phyloP scores from a whole-genome alignment of 352 stramenopile genomes.

The Globisporangium paroecandrum region DNA sequence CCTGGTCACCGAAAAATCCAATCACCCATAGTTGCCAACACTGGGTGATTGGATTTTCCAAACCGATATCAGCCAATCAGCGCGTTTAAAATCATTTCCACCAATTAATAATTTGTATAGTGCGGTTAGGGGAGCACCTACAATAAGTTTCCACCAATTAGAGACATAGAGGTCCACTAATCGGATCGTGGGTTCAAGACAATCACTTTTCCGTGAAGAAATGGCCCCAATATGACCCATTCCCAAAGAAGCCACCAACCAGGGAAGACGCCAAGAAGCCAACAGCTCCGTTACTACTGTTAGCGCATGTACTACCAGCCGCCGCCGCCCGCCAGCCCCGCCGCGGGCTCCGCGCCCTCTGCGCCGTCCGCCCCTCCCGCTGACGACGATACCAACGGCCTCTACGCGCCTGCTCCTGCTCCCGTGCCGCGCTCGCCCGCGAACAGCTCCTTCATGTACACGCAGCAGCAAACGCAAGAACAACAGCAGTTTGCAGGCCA shows the following conservation, averaged over 20 bases:
- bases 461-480: conserved; percentile 15
- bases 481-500: background rate
- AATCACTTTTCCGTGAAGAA: background rate
- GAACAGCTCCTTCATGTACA: conserved; percentile 24
- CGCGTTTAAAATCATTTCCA: background rate
- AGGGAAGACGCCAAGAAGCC: background rate
- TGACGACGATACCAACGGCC: conserved; percentile 20
- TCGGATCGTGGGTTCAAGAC: background rate
- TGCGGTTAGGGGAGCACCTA: background rate
- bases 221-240: background rate
- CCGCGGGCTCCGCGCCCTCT: conserved; percentile 11
- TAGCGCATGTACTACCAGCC: conserved; percentile 11
- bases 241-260: background rate
- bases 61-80: background rate
- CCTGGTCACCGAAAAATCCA: no score
- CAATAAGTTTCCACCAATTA: background rate
- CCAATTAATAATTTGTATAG: background rate
- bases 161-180: background rate
- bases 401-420: conserved; percentile 21
- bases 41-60: background rate
- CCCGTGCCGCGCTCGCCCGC: conserved; percentile 8
- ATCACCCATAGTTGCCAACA: no score
- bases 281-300: no score
- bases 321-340: conserved; percentile 13
- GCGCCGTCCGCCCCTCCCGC: conserved; percentile 32